phyloP scores from a whole-genome alignment of 1,139 yeast species.

The Yamadazyma jaroonii region DNA sequence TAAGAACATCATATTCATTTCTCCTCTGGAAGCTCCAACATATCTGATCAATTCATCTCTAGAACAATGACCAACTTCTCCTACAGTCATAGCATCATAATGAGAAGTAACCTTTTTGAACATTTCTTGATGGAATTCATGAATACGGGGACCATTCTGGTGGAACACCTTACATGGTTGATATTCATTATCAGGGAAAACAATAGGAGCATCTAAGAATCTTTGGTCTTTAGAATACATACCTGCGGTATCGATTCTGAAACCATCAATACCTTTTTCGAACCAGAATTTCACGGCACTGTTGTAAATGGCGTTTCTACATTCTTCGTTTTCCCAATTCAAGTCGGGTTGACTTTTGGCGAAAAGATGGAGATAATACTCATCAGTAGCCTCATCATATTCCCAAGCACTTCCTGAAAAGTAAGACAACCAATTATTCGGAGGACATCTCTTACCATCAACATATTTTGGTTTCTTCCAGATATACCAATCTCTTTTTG shows the following conservation, averaged over 20 bases:
- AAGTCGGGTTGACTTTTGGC: constrained; percentile 57
- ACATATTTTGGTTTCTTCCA: constrained; percentile 49
- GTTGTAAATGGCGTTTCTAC: constrained; percentile 50
- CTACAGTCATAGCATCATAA: constrained; percentile 58
- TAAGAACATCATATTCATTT: constrained; percentile 53
- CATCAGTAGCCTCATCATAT: constrained; percentile 50
- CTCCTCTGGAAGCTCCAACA: constrained; percentile 48
- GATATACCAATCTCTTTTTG: constrained; percentile 63
- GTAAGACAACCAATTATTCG: constrained; percentile 57
- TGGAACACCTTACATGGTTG: constrained; percentile 39
- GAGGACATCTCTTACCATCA: constrained; percentile 50
- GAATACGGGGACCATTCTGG: constrained; percentile 53
- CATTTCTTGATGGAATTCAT: constrained; percentile 58
- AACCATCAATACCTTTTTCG: constrained; percentile 57
- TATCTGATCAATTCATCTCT: constrained; percentile 44
- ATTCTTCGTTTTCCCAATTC: constrained; percentile 57
- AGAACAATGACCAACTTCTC: constrained; percentile 50
- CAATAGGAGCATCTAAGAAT: constrained; percentile 51
- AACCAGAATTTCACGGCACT: constrained; percentile 54
- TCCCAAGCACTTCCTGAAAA: constrained; percentile 60
- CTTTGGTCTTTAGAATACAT: constrained; percentile 50
- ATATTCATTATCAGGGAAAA: constrained; percentile 37
- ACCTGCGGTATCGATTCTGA: constrained; percentile 57
- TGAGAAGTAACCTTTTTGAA: constrained; percentile 41
- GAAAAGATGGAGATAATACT: constrained; percentile 54